Conservation (phyloP, 148 eudicot species). For the Chenopodium suecicum region DNA sequence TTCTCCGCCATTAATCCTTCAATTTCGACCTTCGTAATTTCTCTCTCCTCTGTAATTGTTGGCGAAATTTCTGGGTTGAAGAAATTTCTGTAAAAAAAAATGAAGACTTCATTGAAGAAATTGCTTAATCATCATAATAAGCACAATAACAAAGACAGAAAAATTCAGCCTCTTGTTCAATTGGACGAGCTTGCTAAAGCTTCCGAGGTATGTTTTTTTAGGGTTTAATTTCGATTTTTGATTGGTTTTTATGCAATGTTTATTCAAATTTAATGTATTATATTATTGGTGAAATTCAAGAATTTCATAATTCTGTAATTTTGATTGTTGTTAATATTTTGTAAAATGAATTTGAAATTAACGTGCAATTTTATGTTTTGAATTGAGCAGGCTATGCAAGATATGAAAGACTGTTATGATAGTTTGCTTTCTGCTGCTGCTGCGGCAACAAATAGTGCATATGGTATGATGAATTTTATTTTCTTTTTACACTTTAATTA, state of each 20-base stretch:
- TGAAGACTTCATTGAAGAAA: slow-evolving; percentile 83
- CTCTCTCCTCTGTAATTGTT: not conserved
- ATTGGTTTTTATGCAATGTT: not conserved
- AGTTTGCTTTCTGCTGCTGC: slow-evolving; percentile 91
- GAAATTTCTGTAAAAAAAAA: slow-evolving; percentile 11
- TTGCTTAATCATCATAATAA: slow-evolving; percentile 40
- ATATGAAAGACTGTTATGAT: slow-evolving; percentile 90
- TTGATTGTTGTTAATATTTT: too few relatives aligned
- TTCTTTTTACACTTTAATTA: too few relatives aligned
- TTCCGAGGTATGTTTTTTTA: slow-evolving; percentile 48
- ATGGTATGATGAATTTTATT: slow-evolving; percentile 40
- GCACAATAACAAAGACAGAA: slow-evolving; percentile 42
- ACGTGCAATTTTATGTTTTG: not conserved
- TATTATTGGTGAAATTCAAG: too few relatives aligned
- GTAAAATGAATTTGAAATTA: not conserved
- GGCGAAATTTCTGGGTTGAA: not conserved
- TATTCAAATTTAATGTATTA: too few relatives aligned
- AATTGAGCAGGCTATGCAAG: slow-evolving; percentile 71
- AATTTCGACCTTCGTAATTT: not conserved
- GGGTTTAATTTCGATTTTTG: not conserved
- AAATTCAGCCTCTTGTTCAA: slow-evolving; percentile 51
- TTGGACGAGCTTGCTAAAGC: slow-evolving; percentile 74
- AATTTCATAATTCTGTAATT: too few relatives aligned
- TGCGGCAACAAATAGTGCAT: slow-evolving; percentile 76
- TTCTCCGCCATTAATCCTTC: not conserved